Evolutionary conservation across 1,284 basidiomycete genomes (phyloP).

Genomic region (Inonotus hispidus): DNA sequence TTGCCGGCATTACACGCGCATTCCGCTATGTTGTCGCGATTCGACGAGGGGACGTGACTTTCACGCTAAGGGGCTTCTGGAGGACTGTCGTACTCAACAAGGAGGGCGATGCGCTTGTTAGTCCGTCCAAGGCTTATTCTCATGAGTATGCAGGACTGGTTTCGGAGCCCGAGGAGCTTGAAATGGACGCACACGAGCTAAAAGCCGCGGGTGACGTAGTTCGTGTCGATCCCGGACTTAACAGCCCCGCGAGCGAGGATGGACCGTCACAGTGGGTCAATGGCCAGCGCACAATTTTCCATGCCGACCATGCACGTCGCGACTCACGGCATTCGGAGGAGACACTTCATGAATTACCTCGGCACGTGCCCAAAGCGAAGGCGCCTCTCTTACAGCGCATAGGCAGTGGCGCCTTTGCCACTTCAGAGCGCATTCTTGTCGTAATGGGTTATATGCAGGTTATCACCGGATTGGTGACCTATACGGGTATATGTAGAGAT

Average conservation of each 20-base stretch:
- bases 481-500: constrained; percentile 78
- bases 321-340: constrained; percentile 54
- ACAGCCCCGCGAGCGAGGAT: constrained; percentile 6
- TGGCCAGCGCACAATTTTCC: constrained; percentile 43
- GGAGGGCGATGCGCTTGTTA: constrained; percentile 22
- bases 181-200: constrained; percentile 31
- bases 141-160: constrained; percentile 47
- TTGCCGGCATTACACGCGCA: constrained; percentile 43
- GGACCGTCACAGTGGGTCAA: constrained; percentile 38
- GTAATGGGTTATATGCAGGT: constrained; percentile 64
- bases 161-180: constrained; percentile 51
- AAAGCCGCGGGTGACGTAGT: constrained; percentile 30
- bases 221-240: constrained; percentile 20
- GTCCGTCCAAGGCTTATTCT: constrained; percentile 30
- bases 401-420: constrained; percentile 41
- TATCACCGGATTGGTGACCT: constrained; percentile 68
- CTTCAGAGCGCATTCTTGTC: constrained; percentile 58
- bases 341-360: constrained; percentile 47
- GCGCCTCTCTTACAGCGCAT: constrained; percentile 34
- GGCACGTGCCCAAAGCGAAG: constrained; percentile 24
- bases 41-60: constrained; percentile 35
- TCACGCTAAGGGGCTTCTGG: constrained; percentile 50
- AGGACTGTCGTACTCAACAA: constrained; percentile 46
- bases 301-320: constrained; percentile 34
- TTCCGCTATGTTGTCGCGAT: constrained; percentile 38